A percentile compares a stretch with the other conserved stretches of the same genome.
These are phyloP conservation scores for Intubia oerlemansii DNA, from an alignment of 2,329 filamentous ascomycete species.

Conservation along the genomic window DNA sequence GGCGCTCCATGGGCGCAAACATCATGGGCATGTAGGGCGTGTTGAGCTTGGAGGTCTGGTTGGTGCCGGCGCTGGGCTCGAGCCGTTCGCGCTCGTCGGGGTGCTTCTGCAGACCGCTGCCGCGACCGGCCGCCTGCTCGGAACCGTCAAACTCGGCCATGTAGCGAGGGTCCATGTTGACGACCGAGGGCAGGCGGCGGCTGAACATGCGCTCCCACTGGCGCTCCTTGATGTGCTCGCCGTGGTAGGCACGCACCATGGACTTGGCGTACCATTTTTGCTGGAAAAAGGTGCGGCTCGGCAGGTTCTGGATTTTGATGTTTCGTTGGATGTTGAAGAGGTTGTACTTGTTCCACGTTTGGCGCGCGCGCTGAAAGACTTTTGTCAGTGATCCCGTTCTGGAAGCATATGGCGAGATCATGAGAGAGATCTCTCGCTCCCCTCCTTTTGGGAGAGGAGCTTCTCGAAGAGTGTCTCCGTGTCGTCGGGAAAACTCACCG, in stretches of 20 bases:
- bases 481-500: constrained; percentile 31
- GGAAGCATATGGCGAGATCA: no score
- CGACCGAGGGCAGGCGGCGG: constrained; percentile 56
- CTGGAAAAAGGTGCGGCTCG: constrained; percentile 64
- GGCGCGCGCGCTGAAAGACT: constrained; percentile 61
- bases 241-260: constrained; percentile 68
- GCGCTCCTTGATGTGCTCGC: constrained; percentile 80
- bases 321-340: constrained; percentile 61
- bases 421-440: no score
- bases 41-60: constrained; percentile 15
- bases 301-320: constrained; percentile 20
- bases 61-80: constrained; percentile 7
- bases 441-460: no score
- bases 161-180: constrained; percentile 64
- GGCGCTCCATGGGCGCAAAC: constrained; percentile 74
- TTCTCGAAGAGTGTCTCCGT: background rate
- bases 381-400: background rate
- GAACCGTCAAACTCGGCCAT: constrained; percentile 68
- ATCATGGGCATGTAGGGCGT: constrained; percentile 95
- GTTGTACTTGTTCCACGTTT: constrained; percentile 96
- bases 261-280: constrained; percentile 95
- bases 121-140: constrained; percentile 62
- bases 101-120: constrained; percentile 35
- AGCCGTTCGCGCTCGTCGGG: constrained; percentile 1
- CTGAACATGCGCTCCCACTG: constrained; percentile 91